phyloP scores from a whole-genome alignment of 768 basidiomycete genomes.

The Boletellus ananas region DNA sequence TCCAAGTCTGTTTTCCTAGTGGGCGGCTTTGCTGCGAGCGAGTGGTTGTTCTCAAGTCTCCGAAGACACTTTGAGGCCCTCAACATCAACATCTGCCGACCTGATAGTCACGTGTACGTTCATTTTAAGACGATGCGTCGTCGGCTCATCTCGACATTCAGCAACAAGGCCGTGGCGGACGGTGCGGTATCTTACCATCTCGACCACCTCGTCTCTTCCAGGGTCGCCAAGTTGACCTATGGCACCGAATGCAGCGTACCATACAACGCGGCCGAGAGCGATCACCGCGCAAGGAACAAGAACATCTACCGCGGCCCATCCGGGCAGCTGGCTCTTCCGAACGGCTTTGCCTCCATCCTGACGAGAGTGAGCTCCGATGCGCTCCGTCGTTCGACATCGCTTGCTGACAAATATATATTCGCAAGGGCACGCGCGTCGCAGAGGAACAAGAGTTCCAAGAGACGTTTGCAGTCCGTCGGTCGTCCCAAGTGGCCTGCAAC shows the following conservation, averaged over 20 bases:
- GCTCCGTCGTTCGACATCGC: too few relatives aligned
- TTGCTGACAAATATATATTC: background rate
- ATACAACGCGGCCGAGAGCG: slow-evolving; percentile 34
- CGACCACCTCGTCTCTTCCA: slow-evolving; percentile 46
- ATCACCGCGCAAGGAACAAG: slow-evolving; percentile 38
- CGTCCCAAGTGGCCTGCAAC: slow-evolving; percentile 21
- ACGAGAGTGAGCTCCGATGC: slow-evolving; percentile 30
- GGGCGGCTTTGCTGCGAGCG: slow-evolving; percentile 51
- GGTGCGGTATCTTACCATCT: slow-evolving; percentile 43
- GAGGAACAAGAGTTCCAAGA: slow-evolving; percentile 45
- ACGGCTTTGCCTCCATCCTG: slow-evolving; percentile 42
- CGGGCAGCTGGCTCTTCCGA: slow-evolving; percentile 38
- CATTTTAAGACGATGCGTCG: background rate
- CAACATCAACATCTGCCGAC: slow-evolving; percentile 44
- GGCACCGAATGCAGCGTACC: slow-evolving; percentile 39
- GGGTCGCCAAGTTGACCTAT: slow-evolving; percentile 47
- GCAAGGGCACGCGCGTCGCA: slow-evolving; percentile 42
- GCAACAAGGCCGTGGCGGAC: slow-evolving; percentile 52
- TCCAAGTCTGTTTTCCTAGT: slow-evolving; percentile 44
- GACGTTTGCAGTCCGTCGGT: slow-evolving; percentile 31
- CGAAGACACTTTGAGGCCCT: slow-evolving; percentile 35
- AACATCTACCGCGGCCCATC: slow-evolving; percentile 34
- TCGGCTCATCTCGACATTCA: slow-evolving; percentile 19
- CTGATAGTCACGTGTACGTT: slow-evolving; percentile 54
- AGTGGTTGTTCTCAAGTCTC: slow-evolving; percentile 45